A percentile compares a stretch with the other conserved stretches of the same genome.
phyloP scores from a whole-genome alignment of 495 filamentous ascomycete species.

The Chaetomidium leptoderma region DNA sequence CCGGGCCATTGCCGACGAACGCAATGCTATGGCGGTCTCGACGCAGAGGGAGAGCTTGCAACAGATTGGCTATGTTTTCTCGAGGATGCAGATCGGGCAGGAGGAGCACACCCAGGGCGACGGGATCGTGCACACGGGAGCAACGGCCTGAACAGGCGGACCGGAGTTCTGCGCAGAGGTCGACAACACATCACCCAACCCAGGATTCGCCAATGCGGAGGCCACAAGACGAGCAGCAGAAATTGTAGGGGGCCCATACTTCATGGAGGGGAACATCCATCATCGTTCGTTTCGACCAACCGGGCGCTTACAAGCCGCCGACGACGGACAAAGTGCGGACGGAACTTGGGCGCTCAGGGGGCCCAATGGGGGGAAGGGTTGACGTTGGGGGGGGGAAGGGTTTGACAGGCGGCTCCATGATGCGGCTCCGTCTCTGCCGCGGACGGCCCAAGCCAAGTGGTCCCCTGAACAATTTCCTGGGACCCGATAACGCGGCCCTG shows the following conservation, averaged over 20 bases:
- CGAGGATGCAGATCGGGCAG: conserved; percentile 38
- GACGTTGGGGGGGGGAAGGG: conserved; percentile 27
- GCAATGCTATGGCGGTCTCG: conserved; percentile 58
- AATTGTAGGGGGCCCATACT: not conserved
- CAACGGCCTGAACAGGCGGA: conserved; percentile 13
- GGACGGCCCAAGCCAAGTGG: conserved; percentile 22
- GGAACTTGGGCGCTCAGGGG: not conserved
- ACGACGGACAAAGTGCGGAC: not conserved
- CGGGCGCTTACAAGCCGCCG: conserved; percentile 7
- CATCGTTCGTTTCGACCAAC: not conserved
- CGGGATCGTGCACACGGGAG: not conserved
- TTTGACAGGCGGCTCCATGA: conserved; percentile 15
- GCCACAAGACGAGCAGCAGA: not conserved
- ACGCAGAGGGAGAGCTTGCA: conserved; percentile 62
- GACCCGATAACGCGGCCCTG: conserved; percentile 31
- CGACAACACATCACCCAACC: not conserved
- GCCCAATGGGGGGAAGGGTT: conserved; percentile 8
- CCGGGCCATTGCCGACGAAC: conserved; percentile 71
- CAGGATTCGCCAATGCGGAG: not conserved
- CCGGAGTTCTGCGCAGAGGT: not conserved
- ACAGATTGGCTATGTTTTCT: conserved; percentile 72
- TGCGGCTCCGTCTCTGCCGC: conserved; percentile 30
- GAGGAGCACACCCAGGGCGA: conserved; percentile 11
- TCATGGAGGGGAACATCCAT: not conserved
- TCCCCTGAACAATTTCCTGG: conserved; percentile 27